Evolutionary conservation across 257 asterid genomes (phyloP).

Genomic region (Solanum chmielewskii): DNA sequence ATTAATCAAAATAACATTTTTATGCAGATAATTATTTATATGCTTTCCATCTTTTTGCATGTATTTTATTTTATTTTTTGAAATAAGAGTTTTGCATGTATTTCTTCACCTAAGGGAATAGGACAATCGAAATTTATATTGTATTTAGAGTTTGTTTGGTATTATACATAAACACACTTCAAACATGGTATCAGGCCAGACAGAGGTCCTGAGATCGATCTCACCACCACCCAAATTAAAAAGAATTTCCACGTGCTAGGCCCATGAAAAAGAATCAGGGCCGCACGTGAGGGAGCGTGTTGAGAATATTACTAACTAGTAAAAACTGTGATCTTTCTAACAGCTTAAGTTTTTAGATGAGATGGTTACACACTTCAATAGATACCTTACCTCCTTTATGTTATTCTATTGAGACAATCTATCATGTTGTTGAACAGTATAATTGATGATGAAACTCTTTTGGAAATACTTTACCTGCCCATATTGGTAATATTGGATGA

Average conservation of each 20-base stretch:
- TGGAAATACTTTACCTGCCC: conserved; percentile 63
- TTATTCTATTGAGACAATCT: background rate
- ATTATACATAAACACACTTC: background rate
- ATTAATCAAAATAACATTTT: background rate
- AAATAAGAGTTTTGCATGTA: background rate
- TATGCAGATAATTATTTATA: background rate
- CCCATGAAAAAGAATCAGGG: background rate
- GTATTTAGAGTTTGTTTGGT: background rate
- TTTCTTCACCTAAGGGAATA: background rate
- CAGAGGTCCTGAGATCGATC: background rate
- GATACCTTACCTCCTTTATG: background rate
- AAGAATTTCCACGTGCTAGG: background rate
- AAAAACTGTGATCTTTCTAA: background rate
- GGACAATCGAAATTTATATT: background rate
- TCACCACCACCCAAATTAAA: background rate
- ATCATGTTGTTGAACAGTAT: conserved; percentile 41
- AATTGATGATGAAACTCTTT: conserved; percentile 60
- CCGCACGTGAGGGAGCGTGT: background rate
- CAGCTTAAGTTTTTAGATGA: background rate
- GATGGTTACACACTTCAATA: background rate
- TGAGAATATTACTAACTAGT: background rate
- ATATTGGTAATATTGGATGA: conserved; percentile 89
- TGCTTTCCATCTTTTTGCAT: background rate
- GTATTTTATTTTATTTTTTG: background rate
- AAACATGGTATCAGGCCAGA: background rate